Conservation (phyloP, 208 protist species). For the Endotrypanum monterogeii region DNA sequence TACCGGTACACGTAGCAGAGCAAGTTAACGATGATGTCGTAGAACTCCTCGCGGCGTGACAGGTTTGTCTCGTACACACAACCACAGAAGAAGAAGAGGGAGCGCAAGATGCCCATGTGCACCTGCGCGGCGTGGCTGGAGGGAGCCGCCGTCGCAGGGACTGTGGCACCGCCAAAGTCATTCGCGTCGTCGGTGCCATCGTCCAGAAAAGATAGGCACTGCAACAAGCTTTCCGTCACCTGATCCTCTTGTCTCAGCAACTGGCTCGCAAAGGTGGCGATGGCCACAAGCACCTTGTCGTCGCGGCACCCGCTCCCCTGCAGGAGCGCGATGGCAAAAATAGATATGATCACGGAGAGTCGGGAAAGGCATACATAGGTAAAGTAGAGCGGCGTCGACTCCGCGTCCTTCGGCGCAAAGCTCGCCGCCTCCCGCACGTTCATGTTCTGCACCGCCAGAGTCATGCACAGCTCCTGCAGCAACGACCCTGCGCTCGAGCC, state of each 20-base stretch:
- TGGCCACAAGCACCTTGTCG: slow-evolving; percentile 50
- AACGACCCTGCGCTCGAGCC: slow-evolving; percentile 10
- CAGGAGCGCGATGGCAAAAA: slow-evolving; percentile 74
- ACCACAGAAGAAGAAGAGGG: slow-evolving; percentile 86
- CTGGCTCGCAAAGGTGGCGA: slow-evolving; percentile 64
- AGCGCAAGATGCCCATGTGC: slow-evolving; percentile 74
- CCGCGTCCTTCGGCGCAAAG: slow-evolving; percentile 1
- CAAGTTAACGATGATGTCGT: slow-evolving; percentile 72
- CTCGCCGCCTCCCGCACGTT: slow-evolving; percentile 17
- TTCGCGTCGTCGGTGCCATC: slow-evolving; percentile 16
- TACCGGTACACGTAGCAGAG: slow-evolving; percentile 78
- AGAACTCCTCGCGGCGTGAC: slow-evolving; percentile 48
- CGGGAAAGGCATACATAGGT: slow-evolving; percentile 80
- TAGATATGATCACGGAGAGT: slow-evolving; percentile 82
- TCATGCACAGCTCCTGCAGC: slow-evolving; percentile 44
- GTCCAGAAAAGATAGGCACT: slow-evolving; percentile 56
- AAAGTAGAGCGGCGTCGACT: slow-evolving; percentile 48
- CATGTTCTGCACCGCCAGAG: slow-evolving; percentile 47
- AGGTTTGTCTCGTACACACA: slow-evolving; percentile 73
- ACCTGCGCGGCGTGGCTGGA: slow-evolving; percentile 25
- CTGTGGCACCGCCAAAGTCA: slow-evolving; percentile 2
- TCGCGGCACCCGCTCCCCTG: slow-evolving; percentile 46
- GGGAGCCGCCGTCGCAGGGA: slow-evolving; percentile 3
- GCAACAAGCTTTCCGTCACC: slow-evolving; percentile 66
- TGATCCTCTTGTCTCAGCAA: slow-evolving; percentile 70